These are phyloP conservation scores for Fragilaria radians DNA, from an alignment of 108 stramenopile genomes.

Conservation along the genomic window DNA sequence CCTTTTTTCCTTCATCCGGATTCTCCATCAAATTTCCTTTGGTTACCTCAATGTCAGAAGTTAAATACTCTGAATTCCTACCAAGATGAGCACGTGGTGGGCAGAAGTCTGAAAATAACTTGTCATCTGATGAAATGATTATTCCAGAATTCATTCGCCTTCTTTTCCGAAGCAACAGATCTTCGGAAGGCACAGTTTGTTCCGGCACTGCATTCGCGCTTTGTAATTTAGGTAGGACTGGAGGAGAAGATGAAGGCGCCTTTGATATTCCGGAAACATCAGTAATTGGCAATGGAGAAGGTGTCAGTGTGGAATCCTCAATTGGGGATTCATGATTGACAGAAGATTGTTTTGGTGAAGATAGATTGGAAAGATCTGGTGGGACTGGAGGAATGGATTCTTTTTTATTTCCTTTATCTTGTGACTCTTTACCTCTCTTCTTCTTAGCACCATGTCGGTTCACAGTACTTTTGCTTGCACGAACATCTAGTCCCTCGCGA, in stretches of 20 bases:
- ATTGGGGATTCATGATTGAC: too few relatives aligned
- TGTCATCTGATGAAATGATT: constrained; percentile 26
- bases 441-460: constrained; percentile 37
- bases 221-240: not conserved
- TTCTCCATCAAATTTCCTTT: too few relatives aligned
- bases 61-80: too few relatives aligned
- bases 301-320: too few relatives aligned
- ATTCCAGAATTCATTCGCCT: constrained; percentile 42
- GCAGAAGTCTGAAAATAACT: constrained; percentile 49
- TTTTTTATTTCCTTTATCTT: too few relatives aligned
- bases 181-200: constrained; percentile 23
- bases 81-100: constrained; percentile 50
- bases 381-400: too few relatives aligned
- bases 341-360: too few relatives aligned
- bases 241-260: constrained; percentile 14
- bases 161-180: constrained; percentile 33
- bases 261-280: too few relatives aligned
- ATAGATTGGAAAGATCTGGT: too few relatives aligned
- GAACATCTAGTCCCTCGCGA: constrained; percentile 79
- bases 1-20: too few relatives aligned
- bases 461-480: constrained; percentile 65
- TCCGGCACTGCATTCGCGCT: not conserved
- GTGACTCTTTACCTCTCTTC: constrained; percentile 30
- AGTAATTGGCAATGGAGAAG: too few relatives aligned
- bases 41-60: too few relatives aligned